Conservation (phyloP, 345 rosid species). For the Jatropha curcas region DNA sequence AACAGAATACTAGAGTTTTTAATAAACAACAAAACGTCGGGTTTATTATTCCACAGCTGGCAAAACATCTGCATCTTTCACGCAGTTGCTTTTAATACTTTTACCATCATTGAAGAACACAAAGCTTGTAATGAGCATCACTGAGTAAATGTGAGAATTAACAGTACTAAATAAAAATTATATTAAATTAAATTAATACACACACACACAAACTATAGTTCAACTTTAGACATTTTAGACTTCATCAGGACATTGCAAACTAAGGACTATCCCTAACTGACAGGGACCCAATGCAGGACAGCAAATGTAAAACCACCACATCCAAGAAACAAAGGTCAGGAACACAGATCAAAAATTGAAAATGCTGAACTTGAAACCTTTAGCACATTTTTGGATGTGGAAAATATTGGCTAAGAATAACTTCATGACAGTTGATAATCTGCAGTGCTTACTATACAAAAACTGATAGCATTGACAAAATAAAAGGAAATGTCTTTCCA, state of each 20-base stretch:
- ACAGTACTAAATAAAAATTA: neutral
- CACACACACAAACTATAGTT: too few species aligned
- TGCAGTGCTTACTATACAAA: neutral
- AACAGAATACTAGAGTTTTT: neutral
- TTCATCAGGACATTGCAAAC: neutral
- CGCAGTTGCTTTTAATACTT: neutral
- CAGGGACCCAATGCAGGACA: neutral
- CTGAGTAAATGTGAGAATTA: neutral
- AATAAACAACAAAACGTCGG: neutral
- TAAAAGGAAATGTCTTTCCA: neutral
- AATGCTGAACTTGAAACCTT: too few species aligned
- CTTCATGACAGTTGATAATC: neutral
- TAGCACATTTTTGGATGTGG: too few species aligned
- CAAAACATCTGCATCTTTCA: neutral
- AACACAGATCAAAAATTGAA: too few species aligned
- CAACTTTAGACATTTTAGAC: neutral
- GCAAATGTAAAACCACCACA: neutral
- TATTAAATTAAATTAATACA: too few species aligned
- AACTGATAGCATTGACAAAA: neutral
- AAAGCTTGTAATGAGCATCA: neutral
- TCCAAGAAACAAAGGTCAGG: too few species aligned
- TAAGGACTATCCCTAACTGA: neutral
- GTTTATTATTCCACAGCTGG: neutral
- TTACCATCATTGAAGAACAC: neutral
- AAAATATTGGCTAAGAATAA: too few species aligned